These are phyloP conservation scores for Daedalea quercina DNA, from an alignment of 768 basidiomycete species.

Conservation along the genomic window DNA sequence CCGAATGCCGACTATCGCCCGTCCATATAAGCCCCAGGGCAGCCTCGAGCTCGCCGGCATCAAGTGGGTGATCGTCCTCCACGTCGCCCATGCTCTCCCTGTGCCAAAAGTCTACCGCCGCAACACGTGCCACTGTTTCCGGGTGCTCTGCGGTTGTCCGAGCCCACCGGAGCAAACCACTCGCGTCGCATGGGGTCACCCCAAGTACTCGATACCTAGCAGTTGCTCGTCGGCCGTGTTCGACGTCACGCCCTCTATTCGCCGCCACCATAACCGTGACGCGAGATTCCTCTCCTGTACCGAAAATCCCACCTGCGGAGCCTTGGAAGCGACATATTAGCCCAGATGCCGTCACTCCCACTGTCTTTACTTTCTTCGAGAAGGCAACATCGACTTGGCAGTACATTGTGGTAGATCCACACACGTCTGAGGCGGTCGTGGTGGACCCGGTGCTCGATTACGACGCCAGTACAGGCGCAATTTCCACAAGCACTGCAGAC, in stretches of 20 bases:
- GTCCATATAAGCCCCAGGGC: too few relatives aligned
- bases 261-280: not conserved
- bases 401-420: slow-evolving; percentile 51
- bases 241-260: not conserved
- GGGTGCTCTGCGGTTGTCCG: too few relatives aligned
- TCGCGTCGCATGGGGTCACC: too few relatives aligned
- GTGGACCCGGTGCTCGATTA: slow-evolving; percentile 33
- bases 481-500: slow-evolving; percentile 28
- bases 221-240: not conserved
- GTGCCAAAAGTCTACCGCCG: too few relatives aligned
- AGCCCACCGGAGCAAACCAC: too few relatives aligned
- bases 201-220: not conserved
- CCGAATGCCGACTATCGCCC: too few relatives aligned
- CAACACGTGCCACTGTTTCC: too few relatives aligned
- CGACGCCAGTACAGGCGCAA: slow-evolving; percentile 23
- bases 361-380: slow-evolving; percentile 23
- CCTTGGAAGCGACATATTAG: slow-evolving; percentile 17
- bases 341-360: slow-evolving; percentile 16
- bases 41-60: too few relatives aligned
- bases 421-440: slow-evolving; percentile 37
- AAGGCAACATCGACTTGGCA: slow-evolving; percentile 33
- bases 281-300: not conserved
- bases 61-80: too few relatives aligned
- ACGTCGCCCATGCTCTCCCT: too few relatives aligned
- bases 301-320: slow-evolving; percentile 12